These are phyloP conservation scores for Lipomyces anomalus DNA, from an alignment of 805 yeast genomes.

Conservation along the genomic window DNA sequence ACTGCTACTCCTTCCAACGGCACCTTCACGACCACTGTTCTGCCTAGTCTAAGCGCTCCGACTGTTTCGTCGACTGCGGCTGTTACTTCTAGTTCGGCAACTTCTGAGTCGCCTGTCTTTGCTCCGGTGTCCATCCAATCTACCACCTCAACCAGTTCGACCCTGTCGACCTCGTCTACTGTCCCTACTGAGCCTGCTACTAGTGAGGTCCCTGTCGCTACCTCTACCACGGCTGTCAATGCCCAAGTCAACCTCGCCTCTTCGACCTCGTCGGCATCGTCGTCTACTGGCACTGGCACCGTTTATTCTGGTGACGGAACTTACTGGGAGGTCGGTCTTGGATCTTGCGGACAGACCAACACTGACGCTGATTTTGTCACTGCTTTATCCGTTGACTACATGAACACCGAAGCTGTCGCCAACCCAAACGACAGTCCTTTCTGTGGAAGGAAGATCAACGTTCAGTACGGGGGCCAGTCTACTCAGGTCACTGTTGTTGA, in stretches of 20 bases:
- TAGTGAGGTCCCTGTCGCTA: constrained; percentile 10
- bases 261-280: constrained; percentile 12
- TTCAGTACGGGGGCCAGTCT: constrained; percentile 44
- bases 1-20: constrained; percentile 9
- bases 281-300: constrained; percentile 25
- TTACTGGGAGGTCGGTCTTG: constrained; percentile 38
- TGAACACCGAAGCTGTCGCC: constrained; percentile 37
- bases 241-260: constrained; percentile 2
- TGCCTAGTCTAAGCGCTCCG: too few species aligned
- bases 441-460: constrained; percentile 50
- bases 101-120: background rate
- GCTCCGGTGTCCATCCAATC: too few species aligned
- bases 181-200: constrained; percentile 8
- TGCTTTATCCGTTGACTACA: constrained; percentile 46
- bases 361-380: constrained; percentile 46
- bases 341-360: constrained; percentile 51
- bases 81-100: background rate
- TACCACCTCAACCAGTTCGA: too few species aligned
- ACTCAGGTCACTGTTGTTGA: constrained; percentile 55
- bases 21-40: background rate
- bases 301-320: constrained; percentile 35
- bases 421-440: constrained; percentile 39
- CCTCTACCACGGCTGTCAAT: constrained; percentile 1
- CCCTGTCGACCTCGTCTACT: constrained; percentile 11
- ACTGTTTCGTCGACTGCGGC: background rate